Base-by-base conservation (phyloP, 139 green algal species). In the Zygnema cylindricum region DNA sequence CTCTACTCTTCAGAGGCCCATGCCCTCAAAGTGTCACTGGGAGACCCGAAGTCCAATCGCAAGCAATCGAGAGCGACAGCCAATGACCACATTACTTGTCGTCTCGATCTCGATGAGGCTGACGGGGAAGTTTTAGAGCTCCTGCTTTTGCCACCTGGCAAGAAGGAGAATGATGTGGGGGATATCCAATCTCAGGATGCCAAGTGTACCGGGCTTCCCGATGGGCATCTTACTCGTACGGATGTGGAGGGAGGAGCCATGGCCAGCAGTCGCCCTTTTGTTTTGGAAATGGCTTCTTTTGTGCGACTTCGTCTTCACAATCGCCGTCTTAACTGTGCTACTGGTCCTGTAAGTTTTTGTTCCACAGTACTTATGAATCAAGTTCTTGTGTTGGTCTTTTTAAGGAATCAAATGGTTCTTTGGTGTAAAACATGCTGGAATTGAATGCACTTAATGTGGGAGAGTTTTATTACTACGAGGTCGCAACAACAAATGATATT, bases 1-100 rank as follows among this genome's bases (percentile, higher is more conserved):
- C 85, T 92, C 36, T 92, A 88, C 43, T 88, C 79, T 38, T 92
- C 85, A 21, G 84, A 92, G 57, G 23, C 36, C 25, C 55, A 88
- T 32, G 69, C 88, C 11, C 41, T 92, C 36, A 92, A 69, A 41
- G 75, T 81, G 16, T 75, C 82, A 1, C 43, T 82, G 16, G 39
- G 32, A 41, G 32, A 23, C 1, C 81, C 43, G 43, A 41, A 82
- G 1, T 33, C 81, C 25, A 40, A 35, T n/a, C 22, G 23, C 25
- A 41, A 43, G 3, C 11, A 16, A 41, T 25, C 3, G 81, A 63
- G 23, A 69, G 69, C 30, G 82, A 33, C 33, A 40, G 32, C 71
- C 49, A 57, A 35, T 32, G 77, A 57, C 36, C 81, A 77, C 41
- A 81, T 86, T 16, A 69, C 25, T 33, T 88, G 39, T 35, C 78